phyloP scores from a whole-genome alignment of 192 early-diverging fungal species.

The Coemansia sp. region DNA sequence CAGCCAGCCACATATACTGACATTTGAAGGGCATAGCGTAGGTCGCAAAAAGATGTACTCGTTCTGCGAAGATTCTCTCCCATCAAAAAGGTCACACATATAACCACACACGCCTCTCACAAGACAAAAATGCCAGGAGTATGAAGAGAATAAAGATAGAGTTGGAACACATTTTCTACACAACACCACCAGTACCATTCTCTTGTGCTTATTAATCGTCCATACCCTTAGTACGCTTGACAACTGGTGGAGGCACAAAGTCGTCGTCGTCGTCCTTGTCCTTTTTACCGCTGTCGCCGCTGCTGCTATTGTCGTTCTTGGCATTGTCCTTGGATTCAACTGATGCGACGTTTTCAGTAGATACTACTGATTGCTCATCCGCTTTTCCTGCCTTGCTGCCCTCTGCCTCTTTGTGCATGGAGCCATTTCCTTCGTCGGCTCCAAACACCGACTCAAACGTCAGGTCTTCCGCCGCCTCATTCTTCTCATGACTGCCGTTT shows the following conservation, averaged over 20 bases:
- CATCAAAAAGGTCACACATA: background rate
- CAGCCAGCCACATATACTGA: too few relatives aligned
- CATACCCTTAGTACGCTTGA: conserved; percentile 55
- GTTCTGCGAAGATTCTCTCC: too few relatives aligned
- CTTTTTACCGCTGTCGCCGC: too few relatives aligned
- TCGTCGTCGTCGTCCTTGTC: conserved; percentile 23
- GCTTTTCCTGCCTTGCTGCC: background rate
- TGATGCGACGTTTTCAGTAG: background rate
- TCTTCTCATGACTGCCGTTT: background rate
- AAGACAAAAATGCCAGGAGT: background rate
- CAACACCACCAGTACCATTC: background rate
- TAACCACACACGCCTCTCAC: background rate
- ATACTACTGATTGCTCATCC: background rate
- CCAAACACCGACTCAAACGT: conserved; percentile 56
- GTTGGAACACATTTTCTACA: conserved; percentile 4
- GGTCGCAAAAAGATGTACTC: too few relatives aligned
- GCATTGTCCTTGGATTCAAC: background rate
- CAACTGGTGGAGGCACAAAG: conserved; percentile 53
- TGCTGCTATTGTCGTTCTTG: conserved; percentile 6
- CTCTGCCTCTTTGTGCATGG: background rate
- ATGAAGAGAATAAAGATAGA: background rate
- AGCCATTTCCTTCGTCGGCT: conserved; percentile 5
- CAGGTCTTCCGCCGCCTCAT: conserved; percentile 18
- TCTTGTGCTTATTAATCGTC: conserved; percentile 4
- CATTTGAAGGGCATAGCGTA: too few relatives aligned